phyloP scores from a whole-genome alignment of 805 yeast genomes.

The Wickerhamiella kurtzmanii region DNA sequence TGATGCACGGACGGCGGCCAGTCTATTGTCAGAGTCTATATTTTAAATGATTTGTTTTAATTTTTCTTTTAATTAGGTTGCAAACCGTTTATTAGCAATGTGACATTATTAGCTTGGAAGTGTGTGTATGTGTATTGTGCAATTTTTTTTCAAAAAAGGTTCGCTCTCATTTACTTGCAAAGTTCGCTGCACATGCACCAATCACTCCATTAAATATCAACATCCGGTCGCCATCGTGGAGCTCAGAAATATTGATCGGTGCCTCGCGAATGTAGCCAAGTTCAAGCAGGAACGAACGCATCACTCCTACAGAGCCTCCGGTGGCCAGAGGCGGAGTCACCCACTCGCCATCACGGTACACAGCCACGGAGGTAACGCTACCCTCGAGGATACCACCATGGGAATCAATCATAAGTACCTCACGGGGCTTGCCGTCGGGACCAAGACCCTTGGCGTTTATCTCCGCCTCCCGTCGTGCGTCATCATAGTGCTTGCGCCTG shows the following conservation, averaged over 20 bases:
- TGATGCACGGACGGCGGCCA: slow-evolving; percentile 77
- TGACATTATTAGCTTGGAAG: too few relatives aligned
- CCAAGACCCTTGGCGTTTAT: slow-evolving; percentile 2
- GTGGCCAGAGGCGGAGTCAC: slow-evolving; percentile 60
- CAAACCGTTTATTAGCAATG: too few relatives aligned
- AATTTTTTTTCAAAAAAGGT: too few relatives aligned
- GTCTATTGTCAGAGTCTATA: slow-evolving; percentile 56
- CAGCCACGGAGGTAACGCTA: slow-evolving; percentile 67
- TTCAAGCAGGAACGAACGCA: slow-evolving; percentile 48
- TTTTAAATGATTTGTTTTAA: neutral
- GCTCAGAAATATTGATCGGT: slow-evolving; percentile 32
- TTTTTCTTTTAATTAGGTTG: neutral
- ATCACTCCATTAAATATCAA: slow-evolving; percentile 68
- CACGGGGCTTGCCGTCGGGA: slow-evolving; percentile 28
- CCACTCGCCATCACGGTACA: slow-evolving; percentile 46
- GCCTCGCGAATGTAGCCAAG: slow-evolving; percentile 44
- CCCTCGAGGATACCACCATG: slow-evolving; percentile 62
- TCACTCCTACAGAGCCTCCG: slow-evolving; percentile 81
- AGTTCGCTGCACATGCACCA: slow-evolving; percentile 38
- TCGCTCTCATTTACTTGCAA: too few relatives aligned
- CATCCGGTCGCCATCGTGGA: slow-evolving; percentile 54
- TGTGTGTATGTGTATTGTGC: too few relatives aligned
- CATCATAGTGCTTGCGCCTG: slow-evolving; percentile 45
- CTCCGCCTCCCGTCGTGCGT: slow-evolving; percentile 38
- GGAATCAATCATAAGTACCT: slow-evolving; percentile 57